Evolutionary conservation across 306 rosid genomes (phyloP), one percentile per base, ranked within the genome.

Genomic region (Carpinus viminea): DNA sequence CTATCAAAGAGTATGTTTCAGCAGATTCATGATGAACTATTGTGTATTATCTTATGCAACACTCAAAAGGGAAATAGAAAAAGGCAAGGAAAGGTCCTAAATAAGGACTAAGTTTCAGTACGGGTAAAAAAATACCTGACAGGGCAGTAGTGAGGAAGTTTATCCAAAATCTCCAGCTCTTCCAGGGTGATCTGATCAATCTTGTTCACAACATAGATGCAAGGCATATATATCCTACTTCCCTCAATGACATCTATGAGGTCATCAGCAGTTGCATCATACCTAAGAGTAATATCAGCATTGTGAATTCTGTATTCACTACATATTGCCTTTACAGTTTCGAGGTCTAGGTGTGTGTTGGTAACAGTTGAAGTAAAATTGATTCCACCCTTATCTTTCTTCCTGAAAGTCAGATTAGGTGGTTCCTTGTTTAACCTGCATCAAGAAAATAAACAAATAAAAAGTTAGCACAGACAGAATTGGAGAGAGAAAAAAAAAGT

Each of bases 211-310:
- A 61, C 98, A 85, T 96, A 96, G 76, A 96, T 91, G 88, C 99
- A 93, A 78, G 99, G 99, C 74, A 87, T 96, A 69, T 96, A 96
- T 73, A 91, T 84, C 84, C 97, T 89, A 79, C 97, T 96, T 51
- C 96, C 98, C 86, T 96, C 99, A 56, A 96, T 96, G 57, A 96
- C 97, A 86, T 96, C 97, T 57, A 96, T 93, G 76, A 96, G 97
- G 81, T 93, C 99, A 90, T 96, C 99, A 0, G 93, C 99, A 69
- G 99, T 93, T 77, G 97, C 99, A 87, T 96, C 98, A 78, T 54
- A 95, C 78, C 96, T 83, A 53, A 95, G 97, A 83, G 97, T 95
- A 80, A 95, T 95, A 86, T 95, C 98, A 12, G 98, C 99, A 66
- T 95, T 95, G 84, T 95, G 98, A 53, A 95, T 90, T 86, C 90